phyloP scores from a whole-genome alignment of 1,284 basidiomycete genomes.

The Moesziomyces globuligerus region DNA sequence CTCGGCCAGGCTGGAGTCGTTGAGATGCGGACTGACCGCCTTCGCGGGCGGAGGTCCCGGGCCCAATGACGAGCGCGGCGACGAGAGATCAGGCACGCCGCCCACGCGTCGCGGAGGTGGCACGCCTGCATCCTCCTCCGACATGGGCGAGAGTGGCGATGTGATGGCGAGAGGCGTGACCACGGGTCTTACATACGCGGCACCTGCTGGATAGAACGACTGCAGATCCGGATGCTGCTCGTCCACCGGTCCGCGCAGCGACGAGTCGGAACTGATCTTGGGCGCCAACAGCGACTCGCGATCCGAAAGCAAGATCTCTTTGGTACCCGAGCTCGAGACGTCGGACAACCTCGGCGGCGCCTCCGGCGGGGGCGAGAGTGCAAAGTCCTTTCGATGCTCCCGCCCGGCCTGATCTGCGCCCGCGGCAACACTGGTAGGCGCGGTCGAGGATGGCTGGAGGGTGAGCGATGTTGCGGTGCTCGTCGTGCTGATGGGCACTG shows the following conservation, averaged over 20 bases:
- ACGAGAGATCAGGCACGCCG: conserved; percentile 8
- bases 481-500: not conserved
- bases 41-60: conserved; percentile 1
- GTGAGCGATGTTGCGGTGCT: conserved; percentile 4
- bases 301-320: conserved; percentile 30
- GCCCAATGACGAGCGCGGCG: not conserved
- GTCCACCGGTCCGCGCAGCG: conserved; percentile 7
- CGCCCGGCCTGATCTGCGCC: not conserved
- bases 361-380: conserved; percentile 6
- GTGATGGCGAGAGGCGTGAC: not conserved
- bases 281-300: conserved; percentile 12
- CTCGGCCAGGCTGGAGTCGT: not conserved
- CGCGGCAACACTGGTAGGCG: conserved; percentile 10
- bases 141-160: conserved; percentile 12
- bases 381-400: not conserved
- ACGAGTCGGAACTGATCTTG: conserved; percentile 11
- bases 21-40: not conserved
- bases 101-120: conserved; percentile 14
- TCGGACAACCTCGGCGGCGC: conserved; percentile 11
- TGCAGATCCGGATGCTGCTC: conserved; percentile 21
- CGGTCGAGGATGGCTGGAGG: conserved; percentile 1
- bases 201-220: conserved; percentile 13
- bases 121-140: conserved; percentile 5
- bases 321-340: conserved; percentile 21
- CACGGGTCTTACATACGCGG: conserved; percentile 1